Evolutionary conservation across 1,139 yeast species (phyloP).

Genomic region (Pichia sp.): DNA sequence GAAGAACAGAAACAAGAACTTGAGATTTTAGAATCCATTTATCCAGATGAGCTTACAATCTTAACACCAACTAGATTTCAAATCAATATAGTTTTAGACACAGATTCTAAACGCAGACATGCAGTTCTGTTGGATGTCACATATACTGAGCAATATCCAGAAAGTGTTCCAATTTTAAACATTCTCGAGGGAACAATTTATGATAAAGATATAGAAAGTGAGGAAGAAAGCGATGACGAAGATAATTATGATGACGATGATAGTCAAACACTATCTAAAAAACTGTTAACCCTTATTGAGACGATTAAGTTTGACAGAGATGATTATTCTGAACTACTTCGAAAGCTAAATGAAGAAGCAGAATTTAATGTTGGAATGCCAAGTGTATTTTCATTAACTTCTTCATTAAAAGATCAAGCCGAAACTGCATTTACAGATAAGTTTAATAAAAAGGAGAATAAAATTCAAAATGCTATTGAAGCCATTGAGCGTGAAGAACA

Average conservation of each 20-base stretch:
- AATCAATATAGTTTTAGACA: constrained; percentile 50
- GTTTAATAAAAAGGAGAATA: constrained; percentile 48
- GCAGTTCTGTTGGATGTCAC: constrained; percentile 48
- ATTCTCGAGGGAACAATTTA: constrained; percentile 28
- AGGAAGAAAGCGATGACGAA: constrained; percentile 33
- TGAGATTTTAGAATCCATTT: constrained; percentile 80
- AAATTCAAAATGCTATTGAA: constrained; percentile 50
- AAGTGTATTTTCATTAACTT: constrained; percentile 70
- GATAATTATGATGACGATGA: constrained; percentile 39
- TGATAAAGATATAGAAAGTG: constrained; percentile 31
- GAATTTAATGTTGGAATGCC: constrained; percentile 82
- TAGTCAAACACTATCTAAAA: constrained; percentile 39
- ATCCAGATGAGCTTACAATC: constrained; percentile 74
- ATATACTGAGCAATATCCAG: constrained; percentile 70
- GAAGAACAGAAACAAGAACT: constrained; percentile 78
- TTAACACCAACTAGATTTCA: constrained; percentile 40
- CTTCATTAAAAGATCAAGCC: constrained; percentile 72
- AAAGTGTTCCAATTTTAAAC: constrained; percentile 51
- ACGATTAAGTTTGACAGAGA: constrained; percentile 41
- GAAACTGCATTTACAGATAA: constrained; percentile 58
- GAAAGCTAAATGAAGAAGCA: constrained; percentile 52
- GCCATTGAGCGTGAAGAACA: constrained; percentile 59
- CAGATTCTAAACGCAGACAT: constrained; percentile 49
- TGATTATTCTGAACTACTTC: constrained; percentile 40
- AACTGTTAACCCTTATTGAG: constrained; percentile 50